A percentile compares a stretch with the other conserved stretches of the same genome.
These are phyloP conservation scores for Cladosporium austrohemisphaericum DNA, from an alignment of 2,329 filamentous ascomycete genomes.

Conservation along the genomic window DNA sequence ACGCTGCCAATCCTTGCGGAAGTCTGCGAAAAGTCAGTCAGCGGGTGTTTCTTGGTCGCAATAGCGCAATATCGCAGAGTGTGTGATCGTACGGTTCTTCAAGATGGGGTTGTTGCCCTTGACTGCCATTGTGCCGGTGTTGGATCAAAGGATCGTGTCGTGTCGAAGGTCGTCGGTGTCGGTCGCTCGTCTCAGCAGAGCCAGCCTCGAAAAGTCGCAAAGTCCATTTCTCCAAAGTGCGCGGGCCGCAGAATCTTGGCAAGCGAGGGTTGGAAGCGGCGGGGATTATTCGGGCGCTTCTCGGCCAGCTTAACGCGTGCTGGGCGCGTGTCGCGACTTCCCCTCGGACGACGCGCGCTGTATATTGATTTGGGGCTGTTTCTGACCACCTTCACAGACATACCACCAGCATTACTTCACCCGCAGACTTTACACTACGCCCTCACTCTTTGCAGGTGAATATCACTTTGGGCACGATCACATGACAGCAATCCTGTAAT, in stretches of 20 bases:
- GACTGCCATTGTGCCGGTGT: conserved; percentile 64
- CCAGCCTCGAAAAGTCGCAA: background rate
- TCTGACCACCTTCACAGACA: background rate
- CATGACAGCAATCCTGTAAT: background rate
- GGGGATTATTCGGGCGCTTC: background rate
- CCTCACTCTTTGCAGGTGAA: no score
- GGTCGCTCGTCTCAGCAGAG: conserved; percentile 5
- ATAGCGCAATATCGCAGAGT: background rate
- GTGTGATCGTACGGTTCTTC: conserved; percentile 59
- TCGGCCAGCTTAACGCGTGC: background rate
- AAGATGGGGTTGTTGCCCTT: conserved; percentile 99
- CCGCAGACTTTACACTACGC: background rate
- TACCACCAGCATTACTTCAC: background rate
- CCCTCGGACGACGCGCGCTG: conserved; percentile 5
- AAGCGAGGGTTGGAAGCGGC: background rate
- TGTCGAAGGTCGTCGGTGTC: conserved; percentile 9
- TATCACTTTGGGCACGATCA: no score
- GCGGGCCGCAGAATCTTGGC: conserved; percentile 8
- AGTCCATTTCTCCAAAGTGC: background rate
- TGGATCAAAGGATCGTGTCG: conserved; percentile 3
- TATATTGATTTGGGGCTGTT: conserved; percentile 6
- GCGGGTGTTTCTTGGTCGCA: conserved; percentile 3
- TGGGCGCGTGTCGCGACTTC: conserved; percentile 6
- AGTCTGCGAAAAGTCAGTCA: conserved; percentile 59
- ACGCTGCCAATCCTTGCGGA: conserved; percentile 99